A percentile compares a stretch with the other conserved stretches of the same genome.
Conservation (phyloP, 139 green algal genomes). For the Chlorella ohadii region DNA sequence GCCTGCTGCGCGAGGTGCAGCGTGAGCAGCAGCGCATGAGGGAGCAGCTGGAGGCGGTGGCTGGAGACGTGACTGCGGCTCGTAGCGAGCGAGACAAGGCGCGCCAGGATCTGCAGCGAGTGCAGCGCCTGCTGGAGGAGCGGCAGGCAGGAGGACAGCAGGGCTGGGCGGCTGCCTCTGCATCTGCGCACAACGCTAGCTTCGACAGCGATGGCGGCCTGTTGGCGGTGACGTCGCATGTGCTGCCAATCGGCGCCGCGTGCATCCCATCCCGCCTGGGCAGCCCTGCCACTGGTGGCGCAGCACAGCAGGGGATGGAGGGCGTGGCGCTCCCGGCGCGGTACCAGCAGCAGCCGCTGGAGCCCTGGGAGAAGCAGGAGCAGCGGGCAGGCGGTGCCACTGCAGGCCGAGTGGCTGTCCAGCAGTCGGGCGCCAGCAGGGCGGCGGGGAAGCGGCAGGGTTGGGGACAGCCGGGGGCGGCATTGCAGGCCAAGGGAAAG, state of each 20-base stretch:
- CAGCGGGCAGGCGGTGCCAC: neutral
- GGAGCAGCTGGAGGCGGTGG: neutral
- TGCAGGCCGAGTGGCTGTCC: neutral
- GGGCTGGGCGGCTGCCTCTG: neutral
- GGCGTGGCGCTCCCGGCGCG: neutral
- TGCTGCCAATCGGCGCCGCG: neutral
- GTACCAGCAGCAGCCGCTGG: neutral
- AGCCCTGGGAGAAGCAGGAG: slow-evolving; percentile 16
- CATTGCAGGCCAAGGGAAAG: neutral
- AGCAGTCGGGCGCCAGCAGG: neutral
- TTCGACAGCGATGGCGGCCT: neutral
- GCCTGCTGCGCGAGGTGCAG: slow-evolving; percentile 18
- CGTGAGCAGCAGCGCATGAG: slow-evolving; percentile 3
- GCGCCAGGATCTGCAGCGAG: slow-evolving; percentile 12
- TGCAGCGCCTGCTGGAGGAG: slow-evolving; percentile 31
- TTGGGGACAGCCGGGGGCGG: neutral
- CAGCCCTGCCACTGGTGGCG: neutral
- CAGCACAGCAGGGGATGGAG: neutral
- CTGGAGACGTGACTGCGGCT: neutral
- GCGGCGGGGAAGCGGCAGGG: neutral
- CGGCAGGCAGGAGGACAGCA: neutral
- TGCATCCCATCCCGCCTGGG: slow-evolving; percentile 25
- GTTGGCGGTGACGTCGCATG: slow-evolving; percentile 8
- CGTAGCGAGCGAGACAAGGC: slow-evolving; percentile 27
- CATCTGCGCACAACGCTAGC: too few relatives aligned